phyloP scores from a whole-genome alignment of 257 asterid genomes.

The Salvia miltiorrhiza region DNA sequence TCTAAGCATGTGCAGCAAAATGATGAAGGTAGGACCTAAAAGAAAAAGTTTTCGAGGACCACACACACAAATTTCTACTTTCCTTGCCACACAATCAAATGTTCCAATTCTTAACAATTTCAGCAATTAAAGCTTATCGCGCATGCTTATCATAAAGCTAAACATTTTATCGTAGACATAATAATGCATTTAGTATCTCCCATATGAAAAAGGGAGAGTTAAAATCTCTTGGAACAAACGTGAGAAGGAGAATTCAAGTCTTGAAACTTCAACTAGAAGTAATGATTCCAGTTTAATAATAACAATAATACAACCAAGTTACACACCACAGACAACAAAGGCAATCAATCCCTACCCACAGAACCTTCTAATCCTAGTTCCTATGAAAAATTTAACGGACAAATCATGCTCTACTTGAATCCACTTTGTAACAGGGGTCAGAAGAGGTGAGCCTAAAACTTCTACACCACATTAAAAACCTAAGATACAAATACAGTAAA shows the following conservation, averaged over 20 bases:
- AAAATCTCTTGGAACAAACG: background rate
- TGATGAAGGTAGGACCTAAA: background rate
- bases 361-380: conserved; percentile 32
- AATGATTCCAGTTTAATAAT: conserved; percentile 27
- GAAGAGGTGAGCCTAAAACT: conserved; percentile 38
- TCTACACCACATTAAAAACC: conserved; percentile 22
- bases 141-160: background rate
- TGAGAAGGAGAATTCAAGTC: background rate
- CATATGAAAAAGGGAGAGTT: background rate
- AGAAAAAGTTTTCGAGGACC: conserved; percentile 15
- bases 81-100: background rate
- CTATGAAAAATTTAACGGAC: conserved; percentile 17
- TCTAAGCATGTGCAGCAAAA: background rate
- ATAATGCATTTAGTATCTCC: background rate
- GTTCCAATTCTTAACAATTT: background rate
- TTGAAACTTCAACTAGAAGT: conserved; percentile 22
- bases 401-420: conserved; percentile 25
- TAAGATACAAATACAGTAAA: conserved; percentile 26
- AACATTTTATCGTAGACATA: too few species aligned
- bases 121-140: background rate
- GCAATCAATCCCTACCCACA: conserved; percentile 22
- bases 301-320: conserved; percentile 25
- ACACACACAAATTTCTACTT: conserved; percentile 17
- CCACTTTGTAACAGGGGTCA: conserved; percentile 30
- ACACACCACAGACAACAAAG: conserved; percentile 21